Conservation (phyloP, 139 green algal species). For the Zygnema cylindricum region DNA sequence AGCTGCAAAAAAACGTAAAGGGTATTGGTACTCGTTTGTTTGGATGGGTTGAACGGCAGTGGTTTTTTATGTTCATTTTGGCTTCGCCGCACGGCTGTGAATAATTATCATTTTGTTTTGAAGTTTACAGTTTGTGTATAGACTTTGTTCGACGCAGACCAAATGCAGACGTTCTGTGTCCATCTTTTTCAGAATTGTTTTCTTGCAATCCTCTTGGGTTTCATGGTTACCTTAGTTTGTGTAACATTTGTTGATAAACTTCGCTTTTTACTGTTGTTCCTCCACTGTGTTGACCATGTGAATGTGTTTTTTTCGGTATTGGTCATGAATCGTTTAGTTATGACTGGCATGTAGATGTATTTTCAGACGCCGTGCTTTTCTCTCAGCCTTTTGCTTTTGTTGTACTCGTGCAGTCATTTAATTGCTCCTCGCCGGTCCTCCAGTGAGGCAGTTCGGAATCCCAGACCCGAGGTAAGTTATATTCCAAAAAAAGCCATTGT, state of each 20-base stretch:
- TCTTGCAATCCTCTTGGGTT: too few species aligned
- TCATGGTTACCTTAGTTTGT: too few species aligned
- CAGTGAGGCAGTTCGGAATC: constrained; percentile 20
- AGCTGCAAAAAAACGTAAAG: too few species aligned
- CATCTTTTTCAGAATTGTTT: not conserved
- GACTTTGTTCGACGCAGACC: not conserved
- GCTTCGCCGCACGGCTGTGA: too few species aligned
- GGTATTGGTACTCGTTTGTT: too few species aligned
- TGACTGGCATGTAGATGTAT: too few species aligned
- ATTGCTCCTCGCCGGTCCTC: constrained; percentile 15
- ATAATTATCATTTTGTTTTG: not conserved
- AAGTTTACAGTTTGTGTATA: not conserved
- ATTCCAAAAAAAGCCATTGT: too few species aligned
- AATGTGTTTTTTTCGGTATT: not conserved
- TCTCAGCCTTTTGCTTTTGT: not conserved
- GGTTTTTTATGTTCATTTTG: too few species aligned
- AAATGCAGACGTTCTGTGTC: not conserved
- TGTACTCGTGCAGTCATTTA: not conserved
- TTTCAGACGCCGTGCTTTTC: too few species aligned
- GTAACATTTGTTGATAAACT: too few species aligned
- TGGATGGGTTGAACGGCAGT: too few species aligned
- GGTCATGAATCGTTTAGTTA: not conserved
- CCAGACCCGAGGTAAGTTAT: constrained; percentile 12
- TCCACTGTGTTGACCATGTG: not conserved
- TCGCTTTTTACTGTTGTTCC: too few species aligned